Evolutionary conservation across 192 early-diverging fungal species (phyloP).

Genomic region (Rhizophagus sp.): DNA sequence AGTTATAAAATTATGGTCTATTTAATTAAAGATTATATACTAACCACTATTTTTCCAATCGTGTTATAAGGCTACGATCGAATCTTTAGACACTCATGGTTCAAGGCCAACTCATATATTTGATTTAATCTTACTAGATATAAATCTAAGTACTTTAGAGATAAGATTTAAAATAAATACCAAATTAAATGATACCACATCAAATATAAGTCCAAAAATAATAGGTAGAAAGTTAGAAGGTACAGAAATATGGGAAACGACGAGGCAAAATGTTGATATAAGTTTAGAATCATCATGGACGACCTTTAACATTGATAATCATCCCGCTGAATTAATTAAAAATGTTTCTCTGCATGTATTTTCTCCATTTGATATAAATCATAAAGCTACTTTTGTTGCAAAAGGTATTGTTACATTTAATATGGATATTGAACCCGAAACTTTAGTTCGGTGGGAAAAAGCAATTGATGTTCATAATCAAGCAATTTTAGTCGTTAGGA

Average conservation of each 20-base stretch:
- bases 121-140: conserved; percentile 13
- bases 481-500: conserved; percentile 15
- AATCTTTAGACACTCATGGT: conserved; percentile 10
- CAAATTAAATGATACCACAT: background rate
- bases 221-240: conserved; percentile 26
- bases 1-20: background rate
- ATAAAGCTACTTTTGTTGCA: conserved; percentile 18
- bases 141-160: background rate
- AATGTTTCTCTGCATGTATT: conserved; percentile 24
- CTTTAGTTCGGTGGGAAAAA: background rate
- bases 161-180: conserved; percentile 17
- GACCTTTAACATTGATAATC: background rate
- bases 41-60: too few relatives aligned
- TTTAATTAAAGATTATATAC: background rate
- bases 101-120: conserved; percentile 26
- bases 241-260: conserved; percentile 19
- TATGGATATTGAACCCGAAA: background rate
- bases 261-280: conserved; percentile 4
- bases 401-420: conserved; percentile 23
- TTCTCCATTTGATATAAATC: conserved; percentile 16
- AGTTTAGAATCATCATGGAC: conserved; percentile 8
- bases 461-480: conserved; percentile 1
- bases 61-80: conserved; percentile 14
- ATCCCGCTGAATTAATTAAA: background rate
- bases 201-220: conserved; percentile 5